phyloP scores from a whole-genome alignment of 371 early-diverging fungal species.

The Amoeboaphelidium protococcarum region DNA sequence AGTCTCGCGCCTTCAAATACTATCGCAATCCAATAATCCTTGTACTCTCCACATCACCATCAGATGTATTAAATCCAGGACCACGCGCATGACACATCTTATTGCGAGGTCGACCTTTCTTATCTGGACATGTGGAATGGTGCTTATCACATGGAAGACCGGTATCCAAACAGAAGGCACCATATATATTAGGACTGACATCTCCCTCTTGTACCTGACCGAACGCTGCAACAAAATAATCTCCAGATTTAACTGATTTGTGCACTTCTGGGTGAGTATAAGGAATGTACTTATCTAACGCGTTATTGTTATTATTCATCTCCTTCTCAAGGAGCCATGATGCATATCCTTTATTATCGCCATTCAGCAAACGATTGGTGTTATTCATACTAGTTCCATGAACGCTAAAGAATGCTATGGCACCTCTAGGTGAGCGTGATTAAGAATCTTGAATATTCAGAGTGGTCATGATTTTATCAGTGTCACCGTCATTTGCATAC shows the following conservation, averaged over 20 bases:
- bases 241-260: background rate
- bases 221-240: constrained; percentile 28
- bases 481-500: constrained; percentile 22
- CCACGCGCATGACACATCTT: constrained; percentile 13
- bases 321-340: constrained; percentile 19
- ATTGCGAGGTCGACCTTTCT: constrained; percentile 3
- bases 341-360: constrained; percentile 40
- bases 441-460: constrained; percentile 6
- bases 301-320: constrained; percentile 7
- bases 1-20: constrained; percentile 12
- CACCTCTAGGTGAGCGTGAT: constrained; percentile 8
- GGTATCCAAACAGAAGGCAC: constrained; percentile 26
- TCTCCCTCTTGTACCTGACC: constrained; percentile 33
- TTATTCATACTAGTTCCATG: constrained; percentile 31
- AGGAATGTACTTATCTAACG: too few species aligned
- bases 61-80: constrained; percentile 7
- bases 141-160: constrained; percentile 26
- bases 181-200: constrained; percentile 27
- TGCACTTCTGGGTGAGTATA: background rate
- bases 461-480: constrained; percentile 17
- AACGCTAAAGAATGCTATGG: constrained; percentile 25
- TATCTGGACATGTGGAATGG: constrained; percentile 13
- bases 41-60: constrained; percentile 13
- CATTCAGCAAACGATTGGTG: constrained; percentile 20
- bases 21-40: constrained; percentile 25